Base-by-base conservation (phyloP, 306 rosid genomes). In the Inga leiocalycina region DNA sequence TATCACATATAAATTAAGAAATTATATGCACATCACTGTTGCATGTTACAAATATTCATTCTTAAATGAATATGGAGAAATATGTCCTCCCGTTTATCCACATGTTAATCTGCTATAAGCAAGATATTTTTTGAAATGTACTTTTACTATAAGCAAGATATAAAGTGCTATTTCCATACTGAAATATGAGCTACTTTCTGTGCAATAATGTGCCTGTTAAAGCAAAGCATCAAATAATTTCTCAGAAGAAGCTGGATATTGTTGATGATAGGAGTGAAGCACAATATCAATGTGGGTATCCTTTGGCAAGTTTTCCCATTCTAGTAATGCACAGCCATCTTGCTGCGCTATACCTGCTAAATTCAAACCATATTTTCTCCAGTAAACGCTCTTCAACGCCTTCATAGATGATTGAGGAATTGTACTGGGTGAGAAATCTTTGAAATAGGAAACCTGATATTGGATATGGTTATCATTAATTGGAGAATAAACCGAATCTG, bases 331-430 rank as follows among this genome's bases (percentile, higher is more conserved):
- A 75, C 49, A 70, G 84, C 88, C 83, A 78, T 76, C 94, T 84
- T 87, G 86, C 86, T 86, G 87, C 80, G 83, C 82, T n/a, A 87
- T 83, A 57, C 81, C 80, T 46, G 79, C 88, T 83, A 92, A 83
- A 67, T 79, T 85, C 87, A 96, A 88, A 71, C 99, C 99, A 84
- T 91, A 92, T 83, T 87, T 84, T 86, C 84, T 91, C 98, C 99
- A 93, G 86, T 86, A 92, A 83, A 89, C 83, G 86, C 89, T 68
- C 76, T 79, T 84, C 86, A 96, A 81, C 45, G 95, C 92, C 93
- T 93, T 91, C 79, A 92, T 35, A 87, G 84, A 80, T 74, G 93
- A 85, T 30, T 75, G 86, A 35, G 94, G 75, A 84, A 91, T 83
- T 48, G 89, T 54, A 76, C 90, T 76, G 46, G 91, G 90, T 72